These are phyloP conservation scores for Pleurotus cornucopiae DNA, from an alignment of 768 basidiomycete genomes.

Conservation along the genomic window DNA sequence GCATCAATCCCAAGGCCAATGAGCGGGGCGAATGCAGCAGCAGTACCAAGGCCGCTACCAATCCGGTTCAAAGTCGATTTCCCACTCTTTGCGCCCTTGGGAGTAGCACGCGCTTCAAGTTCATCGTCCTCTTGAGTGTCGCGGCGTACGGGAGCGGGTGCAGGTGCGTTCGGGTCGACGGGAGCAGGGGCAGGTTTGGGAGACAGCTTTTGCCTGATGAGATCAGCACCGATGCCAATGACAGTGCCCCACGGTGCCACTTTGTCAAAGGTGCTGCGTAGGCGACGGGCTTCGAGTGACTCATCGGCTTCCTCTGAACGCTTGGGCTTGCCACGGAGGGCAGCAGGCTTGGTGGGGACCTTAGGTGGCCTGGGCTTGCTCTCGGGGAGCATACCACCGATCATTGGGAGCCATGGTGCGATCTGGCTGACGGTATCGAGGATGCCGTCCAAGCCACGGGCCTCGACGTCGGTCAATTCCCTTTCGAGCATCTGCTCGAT, in stretches of 20 bases:
- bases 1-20: not conserved
- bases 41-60: not conserved
- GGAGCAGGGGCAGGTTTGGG: not conserved
- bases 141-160: not conserved
- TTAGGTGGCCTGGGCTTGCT: not conserved
- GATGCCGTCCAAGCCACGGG: not conserved
- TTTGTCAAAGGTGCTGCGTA: conserved; percentile 1
- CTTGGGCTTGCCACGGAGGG: conserved; percentile 1
- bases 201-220: conserved; percentile 4
- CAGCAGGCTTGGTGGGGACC: not conserved
- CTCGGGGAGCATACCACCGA: conserved; percentile 3
- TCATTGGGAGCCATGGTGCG: conserved; percentile 5
- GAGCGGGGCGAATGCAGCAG: not conserved
- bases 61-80: not conserved
- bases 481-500: conserved; percentile 6
- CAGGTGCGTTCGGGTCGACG: not conserved
- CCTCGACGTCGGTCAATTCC: conserved; percentile 2
- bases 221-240: conserved; percentile 5
- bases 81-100: not conserved
- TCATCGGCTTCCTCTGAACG: not conserved
- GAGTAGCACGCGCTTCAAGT: not conserved
- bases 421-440: conserved; percentile 8
- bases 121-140: not conserved
- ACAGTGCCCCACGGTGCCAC: conserved; percentile 4
- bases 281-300: not conserved